A percentile compares a stretch with the other conserved stretches of the same genome.
phyloP scores from a whole-genome alignment of 2,329 filamentous ascomycete species.

The Penicillium sp. region DNA sequence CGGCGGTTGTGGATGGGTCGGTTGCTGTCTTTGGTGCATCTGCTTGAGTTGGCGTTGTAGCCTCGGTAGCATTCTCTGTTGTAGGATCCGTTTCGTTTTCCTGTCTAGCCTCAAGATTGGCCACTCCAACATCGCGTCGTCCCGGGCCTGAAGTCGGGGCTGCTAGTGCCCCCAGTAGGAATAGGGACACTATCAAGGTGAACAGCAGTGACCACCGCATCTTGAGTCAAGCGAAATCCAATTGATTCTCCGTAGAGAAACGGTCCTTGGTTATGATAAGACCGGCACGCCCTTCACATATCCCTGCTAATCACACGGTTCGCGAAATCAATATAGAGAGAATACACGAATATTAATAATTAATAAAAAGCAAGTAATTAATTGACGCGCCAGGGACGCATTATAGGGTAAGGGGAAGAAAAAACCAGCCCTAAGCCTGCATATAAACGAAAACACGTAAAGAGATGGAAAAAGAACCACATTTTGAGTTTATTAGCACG shows the following conservation, averaged over 20 bases:
- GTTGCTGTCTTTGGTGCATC: constrained; percentile 13
- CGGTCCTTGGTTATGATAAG: background rate
- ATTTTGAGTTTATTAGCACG: constrained; percentile 15
- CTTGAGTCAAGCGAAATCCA: background rate
- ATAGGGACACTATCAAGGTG: constrained; percentile 10
- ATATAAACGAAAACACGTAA: constrained; percentile 10
- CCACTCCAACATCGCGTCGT: constrained; percentile 2
- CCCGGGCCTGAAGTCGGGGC: constrained; percentile 10
- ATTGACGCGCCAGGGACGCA: constrained; percentile 6
- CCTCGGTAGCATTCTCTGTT: constrained; percentile 2
- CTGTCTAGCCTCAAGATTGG: background rate
- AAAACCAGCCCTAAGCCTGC: constrained; percentile 11
- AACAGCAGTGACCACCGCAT: constrained; percentile 20
- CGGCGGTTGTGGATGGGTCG: constrained; percentile 9
- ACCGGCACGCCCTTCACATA: background rate
- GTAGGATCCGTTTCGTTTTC: background rate
- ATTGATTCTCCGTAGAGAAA: background rate
- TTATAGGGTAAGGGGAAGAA: constrained; percentile 3
- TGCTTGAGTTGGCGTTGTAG: constrained; percentile 9
- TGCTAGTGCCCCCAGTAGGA: constrained; percentile 14
- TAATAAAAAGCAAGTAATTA: background rate
- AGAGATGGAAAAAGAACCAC: background rate
- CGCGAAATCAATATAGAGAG: background rate
- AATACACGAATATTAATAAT: background rate
- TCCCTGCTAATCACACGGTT: background rate